Evolutionary conservation across 2,329 filamentous ascomycete genomes (phyloP), one percentile per base, ranked within the genome.

Genomic region (Coniochaeta hoffmannii): DNA sequence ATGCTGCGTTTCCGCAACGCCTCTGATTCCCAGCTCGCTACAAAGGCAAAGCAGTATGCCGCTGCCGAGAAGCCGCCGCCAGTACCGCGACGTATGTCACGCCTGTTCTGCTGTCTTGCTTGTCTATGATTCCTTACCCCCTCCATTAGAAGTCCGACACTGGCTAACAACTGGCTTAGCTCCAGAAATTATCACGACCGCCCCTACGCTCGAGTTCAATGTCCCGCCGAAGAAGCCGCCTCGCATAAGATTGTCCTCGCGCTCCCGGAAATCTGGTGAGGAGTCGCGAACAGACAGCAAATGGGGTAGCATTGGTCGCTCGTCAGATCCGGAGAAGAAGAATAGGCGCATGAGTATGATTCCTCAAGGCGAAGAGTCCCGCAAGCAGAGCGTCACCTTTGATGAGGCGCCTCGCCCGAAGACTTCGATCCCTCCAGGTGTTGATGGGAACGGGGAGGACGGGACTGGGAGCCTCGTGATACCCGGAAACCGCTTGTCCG

Each of bases 1-100:
- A 76, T 96, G 70, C 76, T 96, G 73, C 86, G 87, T 66, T 91
- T 94, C 69, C 88, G 91, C 65, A 92, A 96, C 80, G 92, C 90
- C 59, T 97, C 92, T 9, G 93, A 97, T 73, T 88, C 91, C 53
- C 91, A 97, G 70, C 74, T 97, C 58, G 90, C 90, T 11, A 76
- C 85, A 30, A 82, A 84, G 68, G 87, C 87, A 53, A 91, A 87
- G 68, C 82, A 87, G 64, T 86, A 90, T 55, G 69, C 67, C 8
- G 75, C 76, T 49, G 74, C 76, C 58, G 74, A 78, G 64, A 78
- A 74, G 62, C 71, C 76, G 22, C 83, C 78, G 64, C 85, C 77
- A 63, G 76, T 81, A 66, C 84, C 76, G 67, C 80, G 73, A 72
- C 80, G 76, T 84, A 82, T 61, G 71, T 73, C 46, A 57, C 54